A percentile compares a stretch with the other conserved stretches of the same genome.
Evolutionary conservation across 345 rosid genomes (phyloP).

Genomic region (Camelina sativa): DNA sequence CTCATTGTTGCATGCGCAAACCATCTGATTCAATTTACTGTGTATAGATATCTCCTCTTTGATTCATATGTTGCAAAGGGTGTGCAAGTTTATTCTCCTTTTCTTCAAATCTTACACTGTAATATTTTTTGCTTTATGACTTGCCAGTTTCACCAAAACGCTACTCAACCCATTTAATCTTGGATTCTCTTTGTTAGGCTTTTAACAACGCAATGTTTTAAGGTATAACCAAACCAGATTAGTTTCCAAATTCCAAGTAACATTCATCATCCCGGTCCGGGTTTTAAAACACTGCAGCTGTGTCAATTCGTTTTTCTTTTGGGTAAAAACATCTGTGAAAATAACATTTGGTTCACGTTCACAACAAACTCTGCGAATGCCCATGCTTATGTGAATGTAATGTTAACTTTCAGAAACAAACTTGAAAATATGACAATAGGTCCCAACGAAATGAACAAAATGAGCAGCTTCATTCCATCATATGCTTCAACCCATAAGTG

Average conservation of each 20-base stretch:
- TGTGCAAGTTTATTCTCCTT: background rate
- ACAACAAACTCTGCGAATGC: background rate
- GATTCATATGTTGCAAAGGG: background rate
- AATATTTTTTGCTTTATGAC: background rate
- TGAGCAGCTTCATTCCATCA: slow-evolving; percentile 3
- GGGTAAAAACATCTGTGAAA: background rate
- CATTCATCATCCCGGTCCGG: background rate
- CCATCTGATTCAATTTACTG: slow-evolving; percentile 13
- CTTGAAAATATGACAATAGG: background rate
- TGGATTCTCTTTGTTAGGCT: background rate
- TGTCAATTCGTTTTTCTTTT: background rate
- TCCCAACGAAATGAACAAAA: background rate
- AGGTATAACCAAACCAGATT: background rate
- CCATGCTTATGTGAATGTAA: background rate
- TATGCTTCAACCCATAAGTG: slow-evolving; percentile 25
- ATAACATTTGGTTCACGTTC: background rate
- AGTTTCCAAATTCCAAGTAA: background rate
- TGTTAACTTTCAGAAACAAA: slow-evolving; percentile 5
- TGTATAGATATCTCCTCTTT: slow-evolving; percentile 1
- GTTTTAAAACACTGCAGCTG: background rate
- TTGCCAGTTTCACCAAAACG: background rate
- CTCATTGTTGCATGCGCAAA: slow-evolving; percentile 13
- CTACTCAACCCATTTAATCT: background rate
- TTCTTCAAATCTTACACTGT: background rate
- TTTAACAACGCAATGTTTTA: too few relatives aligned